phyloP scores from a whole-genome alignment of 2,329 filamentous ascomycete species.

The Alternaria arbusti region DNA sequence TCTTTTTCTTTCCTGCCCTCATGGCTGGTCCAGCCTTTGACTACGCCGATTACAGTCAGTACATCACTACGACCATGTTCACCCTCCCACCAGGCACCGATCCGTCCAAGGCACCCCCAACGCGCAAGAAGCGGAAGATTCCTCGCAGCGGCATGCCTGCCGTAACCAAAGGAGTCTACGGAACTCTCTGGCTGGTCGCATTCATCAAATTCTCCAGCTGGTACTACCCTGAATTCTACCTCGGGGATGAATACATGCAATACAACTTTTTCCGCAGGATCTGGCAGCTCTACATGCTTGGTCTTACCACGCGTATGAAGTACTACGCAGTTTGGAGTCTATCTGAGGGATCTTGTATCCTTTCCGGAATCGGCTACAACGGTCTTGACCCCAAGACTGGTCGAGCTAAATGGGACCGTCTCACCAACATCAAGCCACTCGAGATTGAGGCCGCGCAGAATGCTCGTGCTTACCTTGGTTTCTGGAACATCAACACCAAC shows the following conservation, averaged over 20 bases:
- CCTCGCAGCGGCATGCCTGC: slow-evolving; percentile 89
- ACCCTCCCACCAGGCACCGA: slow-evolving; percentile 82
- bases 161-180: slow-evolving; percentile 73
- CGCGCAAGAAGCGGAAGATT: slow-evolving; percentile 88
- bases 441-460: slow-evolving; percentile 91
- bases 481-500: slow-evolving; percentile 99
- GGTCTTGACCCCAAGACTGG: slow-evolving; percentile 85
- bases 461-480: slow-evolving; percentile 85
- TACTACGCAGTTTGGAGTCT: slow-evolving; percentile 97
- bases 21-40: slow-evolving; percentile 93
- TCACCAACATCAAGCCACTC: slow-evolving; percentile 88
- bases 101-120: slow-evolving; percentile 82
- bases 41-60: slow-evolving; percentile 88
- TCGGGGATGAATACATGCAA: slow-evolving; percentile 69
- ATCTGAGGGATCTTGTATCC: slow-evolving; percentile 92
- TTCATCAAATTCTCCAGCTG: slow-evolving; percentile 75
- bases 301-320: slow-evolving; percentile 81
- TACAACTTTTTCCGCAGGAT: slow-evolving; percentile 75
- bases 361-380: slow-evolving; percentile 92
- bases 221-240: slow-evolving; percentile 70
- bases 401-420: slow-evolving; percentile 85
- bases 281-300: slow-evolving; percentile 83
- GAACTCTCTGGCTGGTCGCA: slow-evolving; percentile 77
- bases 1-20: slow-evolving; percentile 91
- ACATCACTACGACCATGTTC: slow-evolving; percentile 95